Base-by-base conservation (phyloP, 768 basidiomycete species). In the Nevesoporus exiguus region DNA sequence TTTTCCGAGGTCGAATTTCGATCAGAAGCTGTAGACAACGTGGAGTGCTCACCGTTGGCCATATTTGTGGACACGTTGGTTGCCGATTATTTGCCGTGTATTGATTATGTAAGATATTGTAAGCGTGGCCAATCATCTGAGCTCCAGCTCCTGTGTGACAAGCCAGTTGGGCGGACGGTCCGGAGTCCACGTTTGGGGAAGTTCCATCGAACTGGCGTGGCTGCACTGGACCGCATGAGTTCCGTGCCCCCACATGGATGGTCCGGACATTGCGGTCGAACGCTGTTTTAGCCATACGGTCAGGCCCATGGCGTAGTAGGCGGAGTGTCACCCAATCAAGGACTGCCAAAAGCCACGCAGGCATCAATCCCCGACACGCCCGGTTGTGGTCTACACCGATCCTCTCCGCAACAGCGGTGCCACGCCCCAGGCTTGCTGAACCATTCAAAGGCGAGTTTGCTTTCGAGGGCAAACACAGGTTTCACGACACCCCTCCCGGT, bases 281-380 rank as follows among this genome's bases (percentile, higher is more conserved):
- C 13, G 24, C 24, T 7, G 37, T 39, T 39, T 39, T 10, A 15
- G 33, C 33, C 11, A 34, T 21, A 39, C 14, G 31, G 52, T 36
- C 39, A 39, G n/a, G 49, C 41, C 36, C 27, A 45, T 33, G 36
- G 2, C n/a, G 9, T 3, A 3, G 2, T 4, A 7, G 31, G 6
- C 30, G 51, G 59, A 55, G 42, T 13, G 34, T 15, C n/a, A 10
- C 43, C 59, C 59, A 56, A 65, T 61, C 50, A 61, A 21, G 2
- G 17, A 13, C 15, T 15, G 34, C 13, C 15, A 22, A 44, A 52
- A 33, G 30, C 55, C n/a, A 33, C 44, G 17, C 49, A 29, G 27
- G 8, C 8, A 19, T 29, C 15, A 22, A 10, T 39, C 29, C 31
- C 61, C 49, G 57, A 47, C 47, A 54, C 13, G 14, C 19, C 54